Percentiles rank a stretch among this genome's conserved stretches.
phyloP scores from a whole-genome alignment of 805 yeast genomes.

The Sporopachydermia quercuum region DNA sequence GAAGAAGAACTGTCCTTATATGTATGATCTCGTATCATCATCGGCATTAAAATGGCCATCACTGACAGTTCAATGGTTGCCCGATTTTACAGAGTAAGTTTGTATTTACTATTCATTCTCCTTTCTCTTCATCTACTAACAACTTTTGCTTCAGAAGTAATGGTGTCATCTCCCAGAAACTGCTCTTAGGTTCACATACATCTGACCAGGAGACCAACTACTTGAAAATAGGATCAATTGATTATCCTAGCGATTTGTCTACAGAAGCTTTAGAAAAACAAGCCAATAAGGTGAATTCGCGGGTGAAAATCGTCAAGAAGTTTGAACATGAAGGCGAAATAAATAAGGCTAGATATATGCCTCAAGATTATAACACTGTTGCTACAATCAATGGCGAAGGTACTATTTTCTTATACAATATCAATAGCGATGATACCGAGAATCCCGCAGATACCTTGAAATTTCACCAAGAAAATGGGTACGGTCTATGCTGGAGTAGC shows the following conservation, averaged over 20 bases:
- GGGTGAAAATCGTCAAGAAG: slow-evolving; percentile 47
- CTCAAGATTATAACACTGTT: slow-evolving; percentile 37
- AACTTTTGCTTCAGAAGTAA: slow-evolving; percentile 6
- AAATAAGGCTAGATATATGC: slow-evolving; percentile 59
- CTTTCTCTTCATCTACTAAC: background rate
- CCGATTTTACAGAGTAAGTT: slow-evolving; percentile 17
- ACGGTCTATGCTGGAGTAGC: slow-evolving; percentile 58
- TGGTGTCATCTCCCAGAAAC: slow-evolving; percentile 21
- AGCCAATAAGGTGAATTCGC: slow-evolving; percentile 27
- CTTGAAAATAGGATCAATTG: slow-evolving; percentile 49
- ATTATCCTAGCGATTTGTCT: slow-evolving; percentile 31
- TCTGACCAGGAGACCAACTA: slow-evolving; percentile 54
- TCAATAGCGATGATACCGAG: slow-evolving; percentile 16
- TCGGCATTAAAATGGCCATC: slow-evolving; percentile 77
- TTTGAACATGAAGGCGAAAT: slow-evolving; percentile 49
- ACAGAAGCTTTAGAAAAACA: background rate
- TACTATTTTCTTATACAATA: slow-evolving; percentile 37
- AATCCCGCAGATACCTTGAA: slow-evolving; percentile 20
- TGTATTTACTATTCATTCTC: too few species aligned
- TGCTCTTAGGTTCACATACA: slow-evolving; percentile 61
- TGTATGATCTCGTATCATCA: slow-evolving; percentile 75
- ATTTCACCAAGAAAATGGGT: slow-evolving; percentile 56
- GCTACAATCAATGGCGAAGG: slow-evolving; percentile 63
- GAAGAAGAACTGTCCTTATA: slow-evolving; percentile 66
- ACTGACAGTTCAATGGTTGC: slow-evolving; percentile 65